Percentiles rank a stretch among this genome's conserved stretches.
Evolutionary conservation across 257 asterid species (phyloP).

Genomic region (Vinca minor): DNA sequence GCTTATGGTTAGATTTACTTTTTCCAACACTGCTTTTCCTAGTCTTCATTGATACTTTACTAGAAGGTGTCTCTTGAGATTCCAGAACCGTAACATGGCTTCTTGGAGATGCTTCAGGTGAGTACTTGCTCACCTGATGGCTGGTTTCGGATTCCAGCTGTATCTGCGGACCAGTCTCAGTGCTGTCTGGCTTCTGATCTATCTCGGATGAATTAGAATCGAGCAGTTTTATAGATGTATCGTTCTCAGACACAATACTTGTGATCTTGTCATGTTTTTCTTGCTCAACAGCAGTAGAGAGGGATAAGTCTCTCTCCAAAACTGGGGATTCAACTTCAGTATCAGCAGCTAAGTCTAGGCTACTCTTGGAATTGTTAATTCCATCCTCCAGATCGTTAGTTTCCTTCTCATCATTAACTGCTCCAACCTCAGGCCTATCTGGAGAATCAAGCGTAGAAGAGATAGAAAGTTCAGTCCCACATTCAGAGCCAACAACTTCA

Average conservation of each 20-base stretch:
- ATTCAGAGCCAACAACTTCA: constrained; percentile 66
- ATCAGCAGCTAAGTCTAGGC: constrained; percentile 31
- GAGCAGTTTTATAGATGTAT: constrained; percentile 13
- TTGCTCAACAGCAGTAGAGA: constrained; percentile 22
- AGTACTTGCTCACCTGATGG: constrained; percentile 31
- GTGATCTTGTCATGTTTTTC: constrained; percentile 26
- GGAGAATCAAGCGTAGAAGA: constrained; percentile 84
- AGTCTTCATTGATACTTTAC: constrained; percentile 53
- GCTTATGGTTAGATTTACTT: constrained; percentile 40
- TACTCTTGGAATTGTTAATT: constrained; percentile 23
- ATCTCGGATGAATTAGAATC: constrained; percentile 23
- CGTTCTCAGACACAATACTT: constrained; percentile 24
- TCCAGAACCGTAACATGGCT: constrained; percentile 56
- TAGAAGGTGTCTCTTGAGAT: constrained; percentile 73
- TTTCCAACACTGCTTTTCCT: constrained; percentile 51
- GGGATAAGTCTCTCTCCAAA: constrained; percentile 29
- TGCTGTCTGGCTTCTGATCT: constrained; percentile 38
- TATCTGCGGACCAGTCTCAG: constrained; percentile 27
- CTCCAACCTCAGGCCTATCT: constrained; percentile 54
- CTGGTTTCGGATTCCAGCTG: constrained; percentile 38
- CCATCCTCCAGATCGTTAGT: constrained; percentile 25
- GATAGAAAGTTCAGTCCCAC: constrained; percentile 79
- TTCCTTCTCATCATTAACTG: constrained; percentile 33
- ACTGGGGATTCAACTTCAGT: constrained; percentile 25
- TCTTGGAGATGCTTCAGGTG: constrained; percentile 71